Base-by-base conservation (phyloP, 2,329 filamentous ascomycete genomes). In the Penicillium rolfsii region DNA sequence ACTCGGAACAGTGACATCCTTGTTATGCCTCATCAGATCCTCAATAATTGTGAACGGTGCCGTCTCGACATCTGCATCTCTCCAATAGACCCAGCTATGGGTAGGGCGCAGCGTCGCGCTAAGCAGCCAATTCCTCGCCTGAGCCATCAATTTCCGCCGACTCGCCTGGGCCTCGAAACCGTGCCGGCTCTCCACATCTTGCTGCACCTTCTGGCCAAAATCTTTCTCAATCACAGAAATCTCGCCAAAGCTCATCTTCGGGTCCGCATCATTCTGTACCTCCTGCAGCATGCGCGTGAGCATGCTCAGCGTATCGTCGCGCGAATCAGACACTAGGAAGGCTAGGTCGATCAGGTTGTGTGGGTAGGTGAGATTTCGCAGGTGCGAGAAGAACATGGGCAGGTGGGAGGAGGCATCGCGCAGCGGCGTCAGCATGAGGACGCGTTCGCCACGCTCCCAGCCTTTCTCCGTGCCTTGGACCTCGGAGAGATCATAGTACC, bases 51-150 rank as follows among this genome's bases (percentile, higher is more conserved):
- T 98, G 73, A 94, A 95, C 0, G 95, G 95, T 2, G 95, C 95
- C 1, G 95, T 99, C 79, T 98, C 93, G 8, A 99, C 95, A 79
- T 99, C 95, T 26, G 97, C 95, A 80, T 99, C 95, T 77, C 95
- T 88, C 95, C 95, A 99, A 75, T 99, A 99, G 9, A 99, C 95
- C 95, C 95, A 99, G 66, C 93, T 97, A 75, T 99, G 95, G 55
- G 95, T 96, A 1, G 95, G 95, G 46, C 95, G 88, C 57, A 99
- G 81, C 24, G 95, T 94, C 43, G 95, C 94, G 71, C 93, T 97
- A 59, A 99, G 80, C 55, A 99, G 83, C 95, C 95, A 99, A 78
- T 99, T 99, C 64, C 95, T 87, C 54, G 95, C 95, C 79, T 97
- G 93, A 0, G 95, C 95, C 95, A 99, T 99, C 72, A 96, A 84